phyloP scores from a whole-genome alignment of 306 rosid species.

The Quercus robur region DNA sequence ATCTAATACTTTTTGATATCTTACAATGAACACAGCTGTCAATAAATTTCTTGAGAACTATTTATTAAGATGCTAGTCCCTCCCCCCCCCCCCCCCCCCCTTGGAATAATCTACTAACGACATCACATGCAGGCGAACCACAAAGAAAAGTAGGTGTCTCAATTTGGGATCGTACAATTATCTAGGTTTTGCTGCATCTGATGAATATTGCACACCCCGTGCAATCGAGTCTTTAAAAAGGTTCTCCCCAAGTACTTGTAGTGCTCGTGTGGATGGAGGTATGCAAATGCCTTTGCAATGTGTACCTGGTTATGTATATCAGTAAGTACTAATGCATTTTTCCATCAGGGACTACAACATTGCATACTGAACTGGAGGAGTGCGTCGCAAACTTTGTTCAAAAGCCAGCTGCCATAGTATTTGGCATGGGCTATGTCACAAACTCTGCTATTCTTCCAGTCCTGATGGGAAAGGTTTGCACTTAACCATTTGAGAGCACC shows the following conservation, averaged over 20 bases:
- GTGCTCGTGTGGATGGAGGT: constrained; percentile 89
- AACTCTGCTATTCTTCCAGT: constrained; percentile 90
- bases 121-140: constrained; percentile 56
- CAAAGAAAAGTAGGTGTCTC: constrained; percentile 61
- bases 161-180: constrained; percentile 95
- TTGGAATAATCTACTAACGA: not conserved
- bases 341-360: constrained; percentile 52
- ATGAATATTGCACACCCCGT: constrained; percentile 91
- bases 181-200: constrained; percentile 92
- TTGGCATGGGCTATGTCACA: constrained; percentile 92
- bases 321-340: constrained; percentile 3
- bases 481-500: not conserved
- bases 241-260: constrained; percentile 88
- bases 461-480: constrained; percentile 63
- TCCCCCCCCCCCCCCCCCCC: too few species aligned
- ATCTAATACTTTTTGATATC: not conserved
- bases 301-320: not conserved
- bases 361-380: constrained; percentile 70
- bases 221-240: constrained; percentile 61
- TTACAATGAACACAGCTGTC: not conserved
- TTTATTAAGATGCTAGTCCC: not conserved
- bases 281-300: constrained; percentile 9
- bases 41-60: not conserved
- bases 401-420: constrained; percentile 79
- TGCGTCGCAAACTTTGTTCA: constrained; percentile 65